Conservation (phyloP, 2,329 filamentous ascomycete genomes). For the Drechmeria coniospora region DNA sequence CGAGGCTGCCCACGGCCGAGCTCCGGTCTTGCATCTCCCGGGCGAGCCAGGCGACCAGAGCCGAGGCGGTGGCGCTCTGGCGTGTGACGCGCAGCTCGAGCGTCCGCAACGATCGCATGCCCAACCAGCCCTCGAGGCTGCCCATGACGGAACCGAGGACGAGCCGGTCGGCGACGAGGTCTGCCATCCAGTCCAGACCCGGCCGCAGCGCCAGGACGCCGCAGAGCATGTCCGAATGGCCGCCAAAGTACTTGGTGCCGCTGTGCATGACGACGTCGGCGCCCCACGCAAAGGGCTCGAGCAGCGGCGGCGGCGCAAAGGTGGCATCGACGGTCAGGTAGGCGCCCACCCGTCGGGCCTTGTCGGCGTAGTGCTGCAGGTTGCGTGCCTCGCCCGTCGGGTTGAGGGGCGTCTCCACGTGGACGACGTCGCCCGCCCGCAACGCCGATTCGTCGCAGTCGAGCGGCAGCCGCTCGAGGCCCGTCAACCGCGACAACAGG, state of each 20-base stretch:
- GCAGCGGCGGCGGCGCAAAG: slow-evolving; percentile 79
- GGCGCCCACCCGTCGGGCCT: slow-evolving; percentile 58
- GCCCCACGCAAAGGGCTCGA: slow-evolving; percentile 69
- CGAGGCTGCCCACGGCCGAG: slow-evolving; percentile 31
- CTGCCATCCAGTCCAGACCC: slow-evolving; percentile 37
- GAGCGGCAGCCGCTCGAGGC: slow-evolving; percentile 56
- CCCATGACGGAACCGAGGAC: slow-evolving; percentile 75
- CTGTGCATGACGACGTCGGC: slow-evolving; percentile 84
- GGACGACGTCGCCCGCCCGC: slow-evolving; percentile 65
- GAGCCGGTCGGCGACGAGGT: slow-evolving; percentile 53
- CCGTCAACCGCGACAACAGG: slow-evolving; percentile 60
- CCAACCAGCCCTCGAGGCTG: slow-evolving; percentile 82
- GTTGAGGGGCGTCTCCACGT: slow-evolving; percentile 89
- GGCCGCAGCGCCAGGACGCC: slow-evolving; percentile 60
- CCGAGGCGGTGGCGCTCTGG: slow-evolving; percentile 56
- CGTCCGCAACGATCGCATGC: slow-evolving; percentile 71
- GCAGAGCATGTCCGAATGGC: slow-evolving; percentile 85
- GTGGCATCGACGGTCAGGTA: slow-evolving; percentile 77
- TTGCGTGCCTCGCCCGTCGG: slow-evolving; percentile 70
- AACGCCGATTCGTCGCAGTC: slow-evolving; percentile 52
- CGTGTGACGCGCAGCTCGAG: slow-evolving; percentile 67
- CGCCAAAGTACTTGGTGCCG: slow-evolving; percentile 92
- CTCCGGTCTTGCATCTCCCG: slow-evolving; percentile 24
- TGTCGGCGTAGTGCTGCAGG: slow-evolving; percentile 54
- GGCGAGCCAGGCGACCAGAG: slow-evolving; percentile 58